Percentiles rank a stretch among this genome's conserved stretches.
Conservation (phyloP, 768 basidiomycete genomes). For the Porpolomopsis calyptriformis region DNA sequence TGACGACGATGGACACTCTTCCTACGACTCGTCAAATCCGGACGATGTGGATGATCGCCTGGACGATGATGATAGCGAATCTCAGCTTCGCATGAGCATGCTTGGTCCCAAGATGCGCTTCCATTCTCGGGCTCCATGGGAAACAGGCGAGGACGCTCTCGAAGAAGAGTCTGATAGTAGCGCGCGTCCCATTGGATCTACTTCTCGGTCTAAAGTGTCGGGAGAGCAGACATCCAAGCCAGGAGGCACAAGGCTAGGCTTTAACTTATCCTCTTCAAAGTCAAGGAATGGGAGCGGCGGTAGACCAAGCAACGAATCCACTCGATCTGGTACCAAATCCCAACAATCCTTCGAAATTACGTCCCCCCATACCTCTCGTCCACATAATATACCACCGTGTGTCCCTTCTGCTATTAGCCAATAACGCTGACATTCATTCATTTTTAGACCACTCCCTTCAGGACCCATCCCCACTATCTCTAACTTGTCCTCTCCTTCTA, state of each 20-base stretch:
- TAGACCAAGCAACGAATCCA: conserved; percentile 60
- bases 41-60: conserved; percentile 21
- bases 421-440: too few species aligned
- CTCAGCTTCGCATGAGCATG: conserved; percentile 49
- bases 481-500: conserved; percentile 27
- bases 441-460: conserved; percentile 44
- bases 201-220: conserved; percentile 15
- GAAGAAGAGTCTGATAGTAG: conserved; percentile 36
- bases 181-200: conserved; percentile 18
- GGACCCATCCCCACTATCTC: conserved; percentile 51
- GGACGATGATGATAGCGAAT: conserved; percentile 32
- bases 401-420: too few species aligned
- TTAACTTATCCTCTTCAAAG: conserved; percentile 37
- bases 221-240: conserved; percentile 10
- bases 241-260: conserved; percentile 31
- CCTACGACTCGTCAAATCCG: conserved; percentile 21
- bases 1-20: conserved; percentile 39
- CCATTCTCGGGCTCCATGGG: conserved; percentile 78
- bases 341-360: conserved; percentile 53
- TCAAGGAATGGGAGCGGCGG: conserved; percentile 29
- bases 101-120: conserved; percentile 79
- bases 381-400: conserved; percentile 50
- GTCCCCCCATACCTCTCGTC: conserved; percentile 27
- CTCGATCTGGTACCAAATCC: conserved; percentile 36
- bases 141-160: conserved; percentile 41